Evolutionary conservation across 352 stramenopile genomes (phyloP), one percentile per base, ranked within the genome.

Genomic region (Chrysophaeum taylorii): DNA sequence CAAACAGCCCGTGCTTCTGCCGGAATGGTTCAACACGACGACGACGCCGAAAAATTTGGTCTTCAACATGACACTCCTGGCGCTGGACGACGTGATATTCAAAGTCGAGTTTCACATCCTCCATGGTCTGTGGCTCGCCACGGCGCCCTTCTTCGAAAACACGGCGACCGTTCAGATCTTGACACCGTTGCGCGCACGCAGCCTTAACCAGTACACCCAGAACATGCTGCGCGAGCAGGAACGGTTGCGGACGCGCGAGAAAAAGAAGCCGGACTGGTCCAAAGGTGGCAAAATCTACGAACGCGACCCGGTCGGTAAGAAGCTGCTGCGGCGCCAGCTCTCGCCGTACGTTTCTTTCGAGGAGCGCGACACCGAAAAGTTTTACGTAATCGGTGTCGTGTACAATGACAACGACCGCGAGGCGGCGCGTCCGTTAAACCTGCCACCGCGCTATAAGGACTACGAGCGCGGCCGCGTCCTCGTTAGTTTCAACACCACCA

Each of bases 81-180:
- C 93, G 18, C 79, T 98, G 18, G 94, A 98, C 62, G 94, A 98
- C 80, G 78, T 96, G 25, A 83, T 93, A 9, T 86, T 98, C 66
- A 94, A 94, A 60, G 85, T 97, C 27, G 91, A 97, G 74, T 81
- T 98, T 25, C 93, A 98, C 70, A 84, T 98, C 57, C 84, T 95
- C 66, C 88, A 98, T 76, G 93, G 92, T 15, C 54, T 97, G 21
- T 96, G 92, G 61, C 73, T 89, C 0, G 76, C 93, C 0, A 70
- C 84, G 0, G 85, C 86, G 0, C 79, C 88, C 33, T 91, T 95
- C 57, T 98, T 98, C 73, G 77, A 88, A 33, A 95, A 96, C 68
- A 89, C 90, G 12, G 92, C 92, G 33, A 84, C 76, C 0, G 84
- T 97, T 1, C 75, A 83, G 18, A 87, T 94, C 36, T 89, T 89